A percentile compares a stretch with the other conserved stretches of the same genome.
These are phyloP conservation scores for Nemania sp. DNA, from an alignment of 2,329 filamentous ascomycete genomes.

Conservation along the genomic window DNA sequence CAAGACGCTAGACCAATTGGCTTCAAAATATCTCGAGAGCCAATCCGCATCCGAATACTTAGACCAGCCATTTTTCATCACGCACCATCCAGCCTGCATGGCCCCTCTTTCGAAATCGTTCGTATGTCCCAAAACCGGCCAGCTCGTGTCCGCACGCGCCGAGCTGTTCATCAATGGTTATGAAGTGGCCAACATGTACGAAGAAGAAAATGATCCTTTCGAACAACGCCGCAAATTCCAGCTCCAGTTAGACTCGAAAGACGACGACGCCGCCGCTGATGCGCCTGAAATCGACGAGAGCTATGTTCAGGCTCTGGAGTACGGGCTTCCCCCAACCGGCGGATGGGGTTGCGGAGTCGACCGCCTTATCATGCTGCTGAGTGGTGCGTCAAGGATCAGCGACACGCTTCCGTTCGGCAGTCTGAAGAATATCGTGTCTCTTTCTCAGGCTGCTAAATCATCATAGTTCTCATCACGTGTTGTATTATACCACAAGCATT, in stretches of 20 bases:
- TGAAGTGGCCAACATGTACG: constrained; percentile 95
- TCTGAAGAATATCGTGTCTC: constrained; percentile 66
- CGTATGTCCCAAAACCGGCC: constrained; percentile 65
- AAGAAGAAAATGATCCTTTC: constrained; percentile 93
- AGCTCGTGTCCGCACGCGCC: constrained; percentile 77
- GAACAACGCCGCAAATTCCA: constrained; percentile 84
- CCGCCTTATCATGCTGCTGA: constrained; percentile 87
- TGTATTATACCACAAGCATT: constrained; percentile 18
- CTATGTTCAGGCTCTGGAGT: constrained; percentile 83
- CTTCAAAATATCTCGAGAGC: constrained; percentile 76
- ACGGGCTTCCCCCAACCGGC: constrained; percentile 90
- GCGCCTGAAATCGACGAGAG: constrained; percentile 69
- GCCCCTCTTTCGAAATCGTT: constrained; percentile 91
- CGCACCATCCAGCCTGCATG: constrained; percentile 85
- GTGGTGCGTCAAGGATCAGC: constrained; percentile 74
- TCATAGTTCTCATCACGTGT: not conserved
- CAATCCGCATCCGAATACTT: too few species aligned
- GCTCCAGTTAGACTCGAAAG: constrained; percentile 47
- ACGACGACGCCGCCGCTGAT: constrained; percentile 50
- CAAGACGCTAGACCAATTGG: constrained; percentile 79
- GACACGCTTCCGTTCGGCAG: constrained; percentile 91
- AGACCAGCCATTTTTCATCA: constrained; percentile 77
- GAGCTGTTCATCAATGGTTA: constrained; percentile 81
- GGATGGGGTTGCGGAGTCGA: constrained; percentile 97
- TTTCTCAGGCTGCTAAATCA: constrained; percentile 43